Base-by-base conservation (phyloP, 306 rosid genomes). In the Cicer cuneatum region DNA sequence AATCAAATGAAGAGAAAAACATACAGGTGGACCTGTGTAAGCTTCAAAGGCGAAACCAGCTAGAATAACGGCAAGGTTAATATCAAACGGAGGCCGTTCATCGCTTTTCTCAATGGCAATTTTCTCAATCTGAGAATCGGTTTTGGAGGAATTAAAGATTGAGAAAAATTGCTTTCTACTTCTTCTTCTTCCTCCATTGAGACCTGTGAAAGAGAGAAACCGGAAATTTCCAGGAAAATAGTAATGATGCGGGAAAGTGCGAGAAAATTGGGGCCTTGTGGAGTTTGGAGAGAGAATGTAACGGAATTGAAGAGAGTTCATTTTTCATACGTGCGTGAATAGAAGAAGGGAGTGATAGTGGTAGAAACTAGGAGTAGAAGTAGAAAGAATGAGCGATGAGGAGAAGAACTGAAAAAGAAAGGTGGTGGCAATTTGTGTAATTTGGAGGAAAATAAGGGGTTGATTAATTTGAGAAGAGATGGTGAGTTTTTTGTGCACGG, bases 31-130 rank as follows among this genome's bases (percentile, higher is more conserved):
- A 53, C 78, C 88, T 40, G 91, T 40, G 69, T 93, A 91, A 45
- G 97, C 93, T 75, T 93, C 98, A 71, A 93, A 93, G 1, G 98
- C 94, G 64, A 91, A 93, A 4, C 97, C 98, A 1, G 98, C 98
- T 0, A 93, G 90, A 84, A 93, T 81, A 11, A 93, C 97, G 0
- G 94, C 98, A 46, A 93, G 93, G 71, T 93, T 93, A 77, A 89
- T 89, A 73, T 93, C 98, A 42, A 93, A 93, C 0, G 86, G 86
- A 72, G 92, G 94, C 46, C 88, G 73, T 19, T 83, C 89, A 70
- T 15, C 81, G 41, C 80, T 82, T 33, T 88, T 85, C 49, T 72
- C 78, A 42, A 51, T 8, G 29, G 83, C 5, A 47, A 48, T 35
- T 66, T 47, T 66, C 19, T 73, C 87, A 45, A 90, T 53, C 76